phyloP scores from a whole-genome alignment of 1,139 yeast species.

The Kluyveromyces marxianus region DNA sequence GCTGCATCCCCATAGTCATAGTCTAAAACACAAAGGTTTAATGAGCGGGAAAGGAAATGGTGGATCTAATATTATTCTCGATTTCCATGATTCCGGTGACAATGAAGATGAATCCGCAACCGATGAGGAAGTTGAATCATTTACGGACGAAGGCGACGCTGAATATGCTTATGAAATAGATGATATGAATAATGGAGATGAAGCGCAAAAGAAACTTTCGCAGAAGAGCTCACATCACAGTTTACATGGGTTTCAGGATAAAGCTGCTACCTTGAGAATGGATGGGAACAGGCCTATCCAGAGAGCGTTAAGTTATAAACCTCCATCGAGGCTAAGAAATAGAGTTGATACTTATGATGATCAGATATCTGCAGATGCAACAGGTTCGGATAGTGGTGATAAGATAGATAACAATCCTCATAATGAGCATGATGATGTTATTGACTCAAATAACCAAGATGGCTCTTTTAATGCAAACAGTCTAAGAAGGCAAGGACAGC shows the following conservation, averaged over 20 bases:
- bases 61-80: constrained; percentile 12
- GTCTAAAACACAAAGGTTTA: constrained; percentile 18
- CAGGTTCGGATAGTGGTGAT: constrained; percentile 2
- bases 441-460: constrained; percentile 9
- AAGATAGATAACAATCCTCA: constrained; percentile 7
- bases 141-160: constrained; percentile 28
- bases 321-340: constrained; percentile 20
- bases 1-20: constrained; percentile 8
- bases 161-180: constrained; percentile 29
- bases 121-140: constrained; percentile 23
- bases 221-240: background rate
- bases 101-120: constrained; percentile 16
- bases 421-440: constrained; percentile 17
- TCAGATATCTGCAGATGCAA: constrained; percentile 6
- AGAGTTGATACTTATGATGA: constrained; percentile 7
- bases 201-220: background rate
- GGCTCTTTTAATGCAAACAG: constrained; percentile 12
- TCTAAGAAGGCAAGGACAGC: constrained; percentile 14
- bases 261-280: background rate
- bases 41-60: constrained; percentile 10
- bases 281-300: background rate
- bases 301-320: constrained; percentile 20
- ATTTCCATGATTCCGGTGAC: constrained; percentile 18
- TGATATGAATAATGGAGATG: constrained; percentile 31
- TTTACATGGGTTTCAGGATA: constrained; percentile 2